These are phyloP conservation scores for Rubus parviflorus DNA, from an alignment of 306 rosid genomes.

Conservation along the genomic window DNA sequence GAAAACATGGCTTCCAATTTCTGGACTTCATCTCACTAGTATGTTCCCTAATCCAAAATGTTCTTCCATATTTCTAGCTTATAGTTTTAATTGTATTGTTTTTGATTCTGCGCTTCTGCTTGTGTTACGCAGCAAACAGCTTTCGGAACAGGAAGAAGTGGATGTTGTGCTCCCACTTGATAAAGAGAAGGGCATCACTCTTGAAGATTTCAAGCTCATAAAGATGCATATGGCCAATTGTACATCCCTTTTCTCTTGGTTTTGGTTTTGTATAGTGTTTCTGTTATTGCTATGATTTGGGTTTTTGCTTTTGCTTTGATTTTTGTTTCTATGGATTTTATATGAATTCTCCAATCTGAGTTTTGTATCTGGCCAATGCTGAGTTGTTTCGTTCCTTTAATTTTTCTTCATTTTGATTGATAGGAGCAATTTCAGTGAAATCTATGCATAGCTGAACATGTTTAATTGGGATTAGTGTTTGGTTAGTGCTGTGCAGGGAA, in stretches of 20 bases:
- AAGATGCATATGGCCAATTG: slow-evolving; percentile 93
- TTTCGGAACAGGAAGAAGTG: slow-evolving; percentile 84
- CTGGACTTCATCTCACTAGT: slow-evolving; percentile 95
- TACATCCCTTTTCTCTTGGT: slow-evolving; percentile 28
- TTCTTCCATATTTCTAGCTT: neutral
- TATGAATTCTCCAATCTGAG: neutral
- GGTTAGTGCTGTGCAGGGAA: neutral
- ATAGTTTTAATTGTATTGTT: neutral
- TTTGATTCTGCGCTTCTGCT: slow-evolving; percentile 1
- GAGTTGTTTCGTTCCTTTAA: neutral
- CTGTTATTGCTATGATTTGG: neutral
- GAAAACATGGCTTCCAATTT: slow-evolving; percentile 81
- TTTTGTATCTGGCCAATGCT: neutral
- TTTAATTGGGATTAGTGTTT: neutral
- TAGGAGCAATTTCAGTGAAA: neutral
- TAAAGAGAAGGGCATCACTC: slow-evolving; percentile 78
- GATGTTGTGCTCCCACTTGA: slow-evolving; percentile 76
- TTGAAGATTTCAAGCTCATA: slow-evolving; percentile 89
- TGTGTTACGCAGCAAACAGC: slow-evolving; percentile 61
- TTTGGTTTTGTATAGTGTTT: neutral
- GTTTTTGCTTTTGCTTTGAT: neutral
- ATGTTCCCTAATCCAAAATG: slow-evolving; percentile 16
- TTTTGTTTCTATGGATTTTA: neutral
- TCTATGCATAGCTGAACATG: neutral
- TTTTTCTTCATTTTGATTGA: neutral